phyloP scores from a whole-genome alignment of 2,329 filamentous ascomycete species.

The Diaporthe helianthi region DNA sequence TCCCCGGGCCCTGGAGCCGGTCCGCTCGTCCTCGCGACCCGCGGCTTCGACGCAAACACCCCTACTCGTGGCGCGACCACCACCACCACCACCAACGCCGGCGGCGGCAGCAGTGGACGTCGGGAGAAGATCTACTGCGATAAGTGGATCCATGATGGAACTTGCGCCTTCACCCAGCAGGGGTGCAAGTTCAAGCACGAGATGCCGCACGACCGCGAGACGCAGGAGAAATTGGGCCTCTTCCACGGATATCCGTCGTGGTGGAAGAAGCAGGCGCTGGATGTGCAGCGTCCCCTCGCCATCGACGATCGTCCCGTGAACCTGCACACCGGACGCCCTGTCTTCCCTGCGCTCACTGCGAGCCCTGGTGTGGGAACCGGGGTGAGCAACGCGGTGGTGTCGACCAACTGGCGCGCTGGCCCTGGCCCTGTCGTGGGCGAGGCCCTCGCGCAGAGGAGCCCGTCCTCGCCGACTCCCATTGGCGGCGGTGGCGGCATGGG shows the following conservation, averaged over 20 bases:
- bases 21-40: not conserved
- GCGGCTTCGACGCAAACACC: not conserved
- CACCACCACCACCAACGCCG: not conserved
- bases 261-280: slow-evolving; percentile 64
- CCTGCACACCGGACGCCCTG: not conserved
- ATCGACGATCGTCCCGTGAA: slow-evolving; percentile 18
- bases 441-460: not conserved
- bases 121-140: slow-evolving; percentile 79
- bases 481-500: not conserved
- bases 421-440: not conserved
- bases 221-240: slow-evolving; percentile 74
- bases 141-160: slow-evolving; percentile 86
- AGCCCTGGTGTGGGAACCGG: not conserved
- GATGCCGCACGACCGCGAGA: slow-evolving; percentile 75
- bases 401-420: not conserved
- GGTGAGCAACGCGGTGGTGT: not conserved
- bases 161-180: slow-evolving; percentile 84
- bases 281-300: slow-evolving; percentile 41
- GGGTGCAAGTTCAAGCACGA: slow-evolving; percentile 91
- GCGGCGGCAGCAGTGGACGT: slow-evolving; percentile 42
- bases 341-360: not conserved
- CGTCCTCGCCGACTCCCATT: not conserved
- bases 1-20: slow-evolving; percentile 20
- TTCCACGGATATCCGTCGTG: slow-evolving; percentile 67
- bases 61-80: not conserved